Conservation (phyloP, 495 filamentous ascomycete genomes). For the Aspergillus sparsus region DNA sequence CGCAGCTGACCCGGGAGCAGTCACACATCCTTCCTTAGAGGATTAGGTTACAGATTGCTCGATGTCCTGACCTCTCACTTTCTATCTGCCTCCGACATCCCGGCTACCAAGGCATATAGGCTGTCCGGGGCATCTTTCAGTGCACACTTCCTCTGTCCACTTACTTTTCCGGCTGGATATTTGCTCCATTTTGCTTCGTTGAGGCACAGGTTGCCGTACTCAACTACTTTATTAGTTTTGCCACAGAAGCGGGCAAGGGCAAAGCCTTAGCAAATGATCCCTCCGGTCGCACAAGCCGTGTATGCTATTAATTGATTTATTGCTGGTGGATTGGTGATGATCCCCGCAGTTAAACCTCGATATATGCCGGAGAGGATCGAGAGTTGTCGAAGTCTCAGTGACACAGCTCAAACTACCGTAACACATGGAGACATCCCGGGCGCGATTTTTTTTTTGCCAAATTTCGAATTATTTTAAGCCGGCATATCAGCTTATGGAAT, state of each 20-base stretch:
- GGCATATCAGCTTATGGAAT: too few species aligned
- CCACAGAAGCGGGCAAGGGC: slow-evolving; percentile 30
- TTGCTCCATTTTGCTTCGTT: slow-evolving; percentile 71
- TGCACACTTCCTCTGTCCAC: slow-evolving; percentile 65
- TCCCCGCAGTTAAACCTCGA: slow-evolving; percentile 49
- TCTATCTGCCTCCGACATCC: slow-evolving; percentile 50
- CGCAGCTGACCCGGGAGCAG: slow-evolving; percentile 20
- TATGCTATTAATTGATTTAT: slow-evolving; percentile 69
- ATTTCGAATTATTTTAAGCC: too few species aligned
- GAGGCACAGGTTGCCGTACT: slow-evolving; percentile 68
- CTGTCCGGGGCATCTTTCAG: slow-evolving; percentile 55
- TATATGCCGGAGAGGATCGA: slow-evolving; percentile 33
- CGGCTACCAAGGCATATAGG: slow-evolving; percentile 41
- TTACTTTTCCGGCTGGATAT: slow-evolving; percentile 66
- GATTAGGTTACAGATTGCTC: slow-evolving; percentile 53
- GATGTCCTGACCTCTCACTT: slow-evolving; percentile 58
- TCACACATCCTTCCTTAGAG: slow-evolving; percentile 40
- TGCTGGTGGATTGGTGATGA: slow-evolving; percentile 51
- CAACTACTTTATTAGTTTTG: slow-evolving; percentile 55
- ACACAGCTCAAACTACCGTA: too few species aligned
- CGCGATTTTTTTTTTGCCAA: too few species aligned
- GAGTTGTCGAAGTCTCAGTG: background rate
- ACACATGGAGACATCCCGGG: too few species aligned
- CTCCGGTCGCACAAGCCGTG: slow-evolving; percentile 64
- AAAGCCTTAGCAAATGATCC: slow-evolving; percentile 38